Conservation (phyloP, 1,139 yeast genomes). For the Taphrina wiesneri region DNA sequence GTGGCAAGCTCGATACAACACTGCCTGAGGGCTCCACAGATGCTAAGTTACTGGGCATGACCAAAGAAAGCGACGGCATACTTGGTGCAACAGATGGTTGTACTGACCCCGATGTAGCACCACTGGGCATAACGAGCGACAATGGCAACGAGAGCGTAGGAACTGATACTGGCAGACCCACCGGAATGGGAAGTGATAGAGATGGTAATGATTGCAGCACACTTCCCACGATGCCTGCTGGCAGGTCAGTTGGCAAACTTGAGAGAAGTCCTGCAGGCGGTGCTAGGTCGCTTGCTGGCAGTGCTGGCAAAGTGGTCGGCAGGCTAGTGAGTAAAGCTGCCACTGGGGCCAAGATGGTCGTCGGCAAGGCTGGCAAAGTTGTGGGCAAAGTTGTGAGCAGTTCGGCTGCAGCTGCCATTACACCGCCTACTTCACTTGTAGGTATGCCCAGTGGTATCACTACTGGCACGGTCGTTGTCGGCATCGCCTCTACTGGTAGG, state of each 20-base stretch:
- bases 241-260: background rate
- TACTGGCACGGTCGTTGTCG: background rate
- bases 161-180: background rate
- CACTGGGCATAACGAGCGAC: background rate
- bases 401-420: background rate
- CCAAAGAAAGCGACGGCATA: background rate
- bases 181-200: background rate
- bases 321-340: background rate
- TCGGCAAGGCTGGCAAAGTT: background rate
- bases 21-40: background rate
- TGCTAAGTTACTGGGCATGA: background rate
- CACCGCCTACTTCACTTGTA: too few species aligned
- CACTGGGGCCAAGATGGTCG: background rate
- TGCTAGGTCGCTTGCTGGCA: background rate
- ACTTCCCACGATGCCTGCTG: background rate
- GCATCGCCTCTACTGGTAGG: too few species aligned
- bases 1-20: background rate
- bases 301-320: background rate
- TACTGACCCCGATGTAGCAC: background rate
- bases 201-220: background rate
- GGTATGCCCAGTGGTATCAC: background rate
- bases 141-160: background rate
- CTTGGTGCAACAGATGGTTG: background rate
- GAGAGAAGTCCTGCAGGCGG: background rate
- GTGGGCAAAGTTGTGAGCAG: background rate